Conservation (phyloP, 108 stramenopile species). For the Stephanodiscus triporus region DNA sequence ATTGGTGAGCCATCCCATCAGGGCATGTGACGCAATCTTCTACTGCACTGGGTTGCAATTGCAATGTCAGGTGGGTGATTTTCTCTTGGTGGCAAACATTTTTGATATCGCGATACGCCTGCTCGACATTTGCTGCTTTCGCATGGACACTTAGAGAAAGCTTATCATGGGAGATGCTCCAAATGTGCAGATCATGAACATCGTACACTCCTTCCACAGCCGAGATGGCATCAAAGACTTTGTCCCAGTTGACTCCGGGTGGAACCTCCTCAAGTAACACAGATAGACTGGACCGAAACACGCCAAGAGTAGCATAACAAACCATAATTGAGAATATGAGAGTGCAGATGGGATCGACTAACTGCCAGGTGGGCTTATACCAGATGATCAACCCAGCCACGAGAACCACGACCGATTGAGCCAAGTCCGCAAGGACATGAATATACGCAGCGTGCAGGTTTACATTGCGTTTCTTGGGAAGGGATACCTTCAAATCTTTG, state of each 20-base stretch:
- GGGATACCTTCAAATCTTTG: conserved; percentile 13
- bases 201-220: conserved; percentile 66
- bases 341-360: conserved; percentile 93
- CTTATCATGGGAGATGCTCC: conserved; percentile 78
- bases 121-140: conserved; percentile 35
- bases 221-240: conserved; percentile 62
- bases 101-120: conserved; percentile 44
- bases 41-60: conserved; percentile 52
- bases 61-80: conserved; percentile 70
- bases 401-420: conserved; percentile 90
- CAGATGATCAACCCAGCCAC: conserved; percentile 92
- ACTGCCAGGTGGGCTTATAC: conserved; percentile 79
- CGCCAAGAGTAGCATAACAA: conserved; percentile 78
- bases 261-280: conserved; percentile 94
- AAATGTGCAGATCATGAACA: conserved; percentile 94
- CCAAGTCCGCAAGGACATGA: conserved; percentile 94
- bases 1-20: conserved; percentile 33
- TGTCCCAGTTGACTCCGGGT: conserved; percentile 65
- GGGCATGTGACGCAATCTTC: conserved; percentile 60
- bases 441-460: conserved; percentile 93
- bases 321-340: conserved; percentile 91
- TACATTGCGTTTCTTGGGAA: conserved; percentile 60
- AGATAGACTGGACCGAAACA: conserved; percentile 65
- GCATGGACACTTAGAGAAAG: conserved; percentile 65
- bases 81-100: conserved; percentile 41